Base-by-base conservation (phyloP, 1,284 basidiomycete genomes). In the Dichomitus squalens region DNA sequence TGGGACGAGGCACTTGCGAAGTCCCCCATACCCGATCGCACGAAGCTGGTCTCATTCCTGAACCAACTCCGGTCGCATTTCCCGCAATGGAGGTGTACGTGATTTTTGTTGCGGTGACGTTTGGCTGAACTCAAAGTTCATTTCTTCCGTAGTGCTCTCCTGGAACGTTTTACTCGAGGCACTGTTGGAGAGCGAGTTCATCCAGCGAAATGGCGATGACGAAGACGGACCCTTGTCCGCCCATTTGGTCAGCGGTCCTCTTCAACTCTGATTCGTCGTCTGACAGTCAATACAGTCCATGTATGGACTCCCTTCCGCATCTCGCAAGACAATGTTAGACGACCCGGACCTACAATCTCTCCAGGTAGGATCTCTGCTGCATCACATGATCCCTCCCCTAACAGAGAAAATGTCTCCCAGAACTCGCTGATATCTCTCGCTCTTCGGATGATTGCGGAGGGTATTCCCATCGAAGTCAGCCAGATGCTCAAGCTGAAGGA, bases 1-100 rank as follows among this genome's bases (percentile, higher is more conserved):
- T 91, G 87, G 84, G 79, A 81, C 52, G 85, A 87, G 64, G 75
- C 79, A 7, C 65, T 90, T 33, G 66, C 75, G 7, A 86, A 79
- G 55, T 75, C 81, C 5, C 81, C 86, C 0, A 75, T 86, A 18
- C 58, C 73, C 3, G 86, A 89, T 52, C 80, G 85, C 18, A 69
- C 81, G 29, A 81, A 76, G 55, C 74, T 91, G 7, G 73, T 84
- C 9, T 75, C 79, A 2, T 90, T 90, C 68, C 72, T 90, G 8
- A 76, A 83, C 31, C 86, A 86, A 64, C 76, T 91, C 29, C 83
- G 77, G 18, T 75, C 85, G 0, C 80, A 87, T 71, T 87, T 89
- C 69, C 80, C 86, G 16, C 70, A 64, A 11, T 90, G 87, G 88
- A 76, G 75, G 79, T 75, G 88, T 87, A 64, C 50, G 38, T 49